These are phyloP conservation scores for Chaetoceros muelleri DNA, from an alignment of 108 stramenopile genomes.

Conservation along the genomic window DNA sequence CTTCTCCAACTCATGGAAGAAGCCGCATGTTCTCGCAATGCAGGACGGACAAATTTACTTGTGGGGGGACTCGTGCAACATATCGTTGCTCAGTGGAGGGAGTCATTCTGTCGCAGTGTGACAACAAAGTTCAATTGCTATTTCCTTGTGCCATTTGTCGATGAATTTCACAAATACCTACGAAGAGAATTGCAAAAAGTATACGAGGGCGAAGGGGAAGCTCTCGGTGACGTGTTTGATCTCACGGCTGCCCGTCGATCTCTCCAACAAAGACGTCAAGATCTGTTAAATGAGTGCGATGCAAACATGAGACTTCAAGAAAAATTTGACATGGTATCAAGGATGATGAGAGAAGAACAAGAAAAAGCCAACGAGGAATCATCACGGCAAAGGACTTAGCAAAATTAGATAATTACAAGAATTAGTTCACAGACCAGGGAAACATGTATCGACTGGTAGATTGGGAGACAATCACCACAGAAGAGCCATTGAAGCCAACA, in stretches of 20 bases:
- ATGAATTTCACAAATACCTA: slow-evolving; percentile 77
- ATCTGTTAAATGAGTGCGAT: slow-evolving; percentile 69
- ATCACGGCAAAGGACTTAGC: no score
- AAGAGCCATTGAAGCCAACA: no score
- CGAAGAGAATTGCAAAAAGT: slow-evolving; percentile 60
- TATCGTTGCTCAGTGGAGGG: slow-evolving; percentile 80
- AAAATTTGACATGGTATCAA: slow-evolving; percentile 66
- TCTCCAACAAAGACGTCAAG: slow-evolving; percentile 44
- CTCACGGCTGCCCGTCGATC: slow-evolving; percentile 36
- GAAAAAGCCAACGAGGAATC: slow-evolving; percentile 38
- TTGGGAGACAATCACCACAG: no score
- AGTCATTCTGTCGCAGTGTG: slow-evolving; percentile 69
- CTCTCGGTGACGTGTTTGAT: slow-evolving; percentile 52
- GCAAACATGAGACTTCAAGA: slow-evolving; percentile 75
- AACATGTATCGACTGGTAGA: no score
- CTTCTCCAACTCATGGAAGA: slow-evolving; percentile 87
- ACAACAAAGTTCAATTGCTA: slow-evolving; percentile 92
- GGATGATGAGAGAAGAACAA: slow-evolving; percentile 55
- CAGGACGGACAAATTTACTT: slow-evolving; percentile 69
- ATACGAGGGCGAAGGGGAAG: slow-evolving; percentile 42
- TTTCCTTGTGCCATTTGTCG: slow-evolving; percentile 87
- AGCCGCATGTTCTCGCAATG: slow-evolving; percentile 63
- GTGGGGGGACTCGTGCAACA: slow-evolving; percentile 83
- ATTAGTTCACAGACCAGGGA: no score
- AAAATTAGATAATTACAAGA: no score